These are phyloP conservation scores for Tuber umbilicatum DNA, from an alignment of 495 filamentous ascomycete species.

Conservation along the genomic window DNA sequence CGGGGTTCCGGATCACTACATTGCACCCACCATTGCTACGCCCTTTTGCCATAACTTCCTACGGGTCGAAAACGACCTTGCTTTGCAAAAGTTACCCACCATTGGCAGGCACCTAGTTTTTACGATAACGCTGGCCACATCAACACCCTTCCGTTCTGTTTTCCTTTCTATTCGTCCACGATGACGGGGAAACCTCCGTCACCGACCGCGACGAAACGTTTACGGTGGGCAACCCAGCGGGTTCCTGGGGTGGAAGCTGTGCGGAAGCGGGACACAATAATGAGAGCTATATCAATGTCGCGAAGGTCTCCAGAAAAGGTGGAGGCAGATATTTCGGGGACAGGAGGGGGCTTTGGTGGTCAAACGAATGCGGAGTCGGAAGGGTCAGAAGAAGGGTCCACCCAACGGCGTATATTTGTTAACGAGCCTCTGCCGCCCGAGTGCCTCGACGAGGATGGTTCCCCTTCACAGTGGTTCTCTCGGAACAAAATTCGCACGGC, in stretches of 20 bases:
- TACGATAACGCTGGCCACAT: constrained; percentile 26
- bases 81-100: not conserved
- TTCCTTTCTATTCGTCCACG: constrained; percentile 33
- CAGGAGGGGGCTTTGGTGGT: constrained; percentile 31
- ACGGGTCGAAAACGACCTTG: constrained; percentile 10
- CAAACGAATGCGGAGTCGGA: constrained; percentile 36
- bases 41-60: constrained; percentile 11
- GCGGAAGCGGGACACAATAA: constrained; percentile 77
- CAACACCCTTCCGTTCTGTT: constrained; percentile 22
- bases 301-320: constrained; percentile 37
- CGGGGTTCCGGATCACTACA: constrained; percentile 20
- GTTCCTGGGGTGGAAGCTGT: constrained; percentile 63
- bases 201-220: constrained; percentile 47
- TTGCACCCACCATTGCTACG: not conserved
- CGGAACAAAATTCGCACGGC: constrained; percentile 97
- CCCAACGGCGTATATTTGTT: constrained; percentile 65
- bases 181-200: constrained; percentile 31
- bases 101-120: constrained; percentile 8
- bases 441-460: constrained; percentile 77
- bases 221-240: constrained; percentile 88
- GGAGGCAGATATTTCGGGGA: constrained; percentile 41
- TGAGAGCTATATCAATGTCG: constrained; percentile 43
- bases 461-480: constrained; percentile 60
- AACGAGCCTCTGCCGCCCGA: constrained; percentile 71
- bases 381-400: constrained; percentile 43